phyloP scores from a whole-genome alignment of 441 rosid species.

The Gossypium davidsonii region DNA sequence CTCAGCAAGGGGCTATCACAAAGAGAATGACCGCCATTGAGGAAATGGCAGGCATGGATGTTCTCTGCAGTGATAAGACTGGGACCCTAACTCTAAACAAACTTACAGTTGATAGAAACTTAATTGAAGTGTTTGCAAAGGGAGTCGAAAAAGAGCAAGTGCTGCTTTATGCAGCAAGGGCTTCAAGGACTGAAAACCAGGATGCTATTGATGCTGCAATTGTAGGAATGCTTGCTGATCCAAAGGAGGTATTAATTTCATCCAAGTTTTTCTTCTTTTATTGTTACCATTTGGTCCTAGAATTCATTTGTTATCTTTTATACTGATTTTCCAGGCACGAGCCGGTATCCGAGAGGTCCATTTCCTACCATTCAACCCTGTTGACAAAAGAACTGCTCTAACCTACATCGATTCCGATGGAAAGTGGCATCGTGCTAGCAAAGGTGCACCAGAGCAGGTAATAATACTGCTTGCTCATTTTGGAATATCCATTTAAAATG shows the following conservation, averaged over 20 bases:
- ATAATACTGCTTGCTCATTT: constrained; percentile 2
- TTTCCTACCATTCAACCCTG: constrained; percentile 79
- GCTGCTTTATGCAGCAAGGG: constrained; percentile 78
- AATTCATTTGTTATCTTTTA: background rate
- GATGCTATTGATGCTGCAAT: constrained; percentile 98
- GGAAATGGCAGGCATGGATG: constrained; percentile 98
- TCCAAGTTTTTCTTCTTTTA: background rate
- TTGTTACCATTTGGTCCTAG: background rate
- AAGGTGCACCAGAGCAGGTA: constrained; percentile 96
- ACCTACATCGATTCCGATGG: constrained; percentile 72
- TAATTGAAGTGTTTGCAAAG: constrained; percentile 69
- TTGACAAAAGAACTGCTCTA: constrained; percentile 82
- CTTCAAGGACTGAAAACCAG: constrained; percentile 92
- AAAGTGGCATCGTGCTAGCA: constrained; percentile 77
- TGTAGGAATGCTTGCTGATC: constrained; percentile 94
- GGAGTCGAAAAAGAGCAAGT: constrained; percentile 80
- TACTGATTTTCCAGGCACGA: constrained; percentile 46
- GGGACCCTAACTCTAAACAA: constrained; percentile 82
- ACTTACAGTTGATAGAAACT: constrained; percentile 63
- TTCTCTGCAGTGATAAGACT: constrained; percentile 85
- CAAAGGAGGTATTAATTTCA: constrained; percentile 55
- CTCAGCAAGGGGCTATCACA: constrained; percentile 84
- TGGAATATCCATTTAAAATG: background rate
- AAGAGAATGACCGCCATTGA: constrained; percentile 97
- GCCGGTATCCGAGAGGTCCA: constrained; percentile 72